Evolutionary conservation across 805 yeast genomes (phyloP), one percentile per base, ranked within the genome.

Genomic region (Komagataella phaffii): DNA sequence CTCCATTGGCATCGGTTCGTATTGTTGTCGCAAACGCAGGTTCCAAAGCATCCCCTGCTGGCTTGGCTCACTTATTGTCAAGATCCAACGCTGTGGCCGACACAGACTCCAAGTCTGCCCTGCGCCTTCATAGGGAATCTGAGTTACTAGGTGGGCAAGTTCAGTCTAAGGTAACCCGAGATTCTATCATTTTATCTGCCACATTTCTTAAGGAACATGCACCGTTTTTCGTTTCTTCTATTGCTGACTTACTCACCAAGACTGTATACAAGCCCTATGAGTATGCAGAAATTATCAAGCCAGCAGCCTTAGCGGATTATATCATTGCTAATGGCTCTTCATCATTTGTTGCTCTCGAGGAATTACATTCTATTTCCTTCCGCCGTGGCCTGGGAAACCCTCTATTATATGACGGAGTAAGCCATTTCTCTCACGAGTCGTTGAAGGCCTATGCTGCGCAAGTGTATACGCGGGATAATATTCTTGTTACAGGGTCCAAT

Each of bases 101-200:
- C 76, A 88, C 96, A 53, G 75, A 75, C 55, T 68, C 80, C 60
- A 88, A 88, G 69, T 85, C 96, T 17, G 96, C 93, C 21, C 77
- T 93, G 66, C 86, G 98, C 74, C 76, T 90, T 63, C 85, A 89
- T 64, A 86, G 99, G 72, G 99, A 93, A 73, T 73, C 90, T 50
- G 99, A 91, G 74, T 79, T 93, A 58, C 76, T 91, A 58, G 98
- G 99, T 59, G 98, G 96, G 65, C 70, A 69, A 54, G 79, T 88
- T 68, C 64, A 76, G 49, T 74, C 95, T 47, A 61, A 64, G 53
- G 83, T 88, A 60, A 81, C 86, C 68, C 85, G 96, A 75, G 98
- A 93, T 66, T 75, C 83, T 61, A 79, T 93, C 57, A 79, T 86
- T 55, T 78, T 91, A 63, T 77, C 79, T 59, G 83, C 98, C 54